These are phyloP conservation scores for Jackrogersella multiformis DNA, from an alignment of 495 filamentous ascomycete genomes.

Conservation along the genomic window DNA sequence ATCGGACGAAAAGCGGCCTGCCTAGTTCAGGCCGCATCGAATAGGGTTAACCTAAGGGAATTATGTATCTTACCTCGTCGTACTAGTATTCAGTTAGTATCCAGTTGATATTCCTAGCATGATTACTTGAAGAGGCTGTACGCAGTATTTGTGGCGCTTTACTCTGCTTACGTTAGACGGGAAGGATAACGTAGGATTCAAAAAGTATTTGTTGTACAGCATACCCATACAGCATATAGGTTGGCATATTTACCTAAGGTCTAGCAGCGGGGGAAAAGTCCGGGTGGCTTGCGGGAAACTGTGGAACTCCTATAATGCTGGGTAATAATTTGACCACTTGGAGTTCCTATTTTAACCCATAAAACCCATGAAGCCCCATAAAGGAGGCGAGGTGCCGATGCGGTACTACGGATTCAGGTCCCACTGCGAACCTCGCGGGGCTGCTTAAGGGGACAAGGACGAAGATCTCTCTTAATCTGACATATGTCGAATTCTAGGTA, in stretches of 20 bases:
- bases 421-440: slow-evolving; percentile 3
- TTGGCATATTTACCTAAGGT: too few species aligned
- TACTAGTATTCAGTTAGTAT: not conserved
- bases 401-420: not conserved
- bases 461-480: slow-evolving; percentile 10
- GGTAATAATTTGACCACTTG: slow-evolving; percentile 5
- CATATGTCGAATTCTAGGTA: not conserved
- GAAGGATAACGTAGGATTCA: slow-evolving; percentile 11
- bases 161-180: slow-evolving; percentile 41
- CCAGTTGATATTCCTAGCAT: not conserved
- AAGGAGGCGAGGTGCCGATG: not conserved
- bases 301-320: slow-evolving; percentile 4
- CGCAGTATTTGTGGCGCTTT: slow-evolving; percentile 8
- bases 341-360: slow-evolving; percentile 1
- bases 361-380: not conserved
- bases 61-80: not conserved
- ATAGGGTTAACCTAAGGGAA: not conserved
- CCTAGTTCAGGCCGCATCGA: slow-evolving; percentile 5
- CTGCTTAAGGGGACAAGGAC: not conserved
- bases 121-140: slow-evolving; percentile 2
- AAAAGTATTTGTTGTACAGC: slow-evolving; percentile 22
- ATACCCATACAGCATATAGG: too few species aligned
- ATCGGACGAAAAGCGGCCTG: slow-evolving; percentile 3
- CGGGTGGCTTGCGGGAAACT: slow-evolving; percentile 11
- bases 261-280: slow-evolving; percentile 5